A percentile compares a stretch with the other conserved stretches of the same genome.
Conservation (phyloP, 768 basidiomycete species). For the Podaxis sp. region DNA sequence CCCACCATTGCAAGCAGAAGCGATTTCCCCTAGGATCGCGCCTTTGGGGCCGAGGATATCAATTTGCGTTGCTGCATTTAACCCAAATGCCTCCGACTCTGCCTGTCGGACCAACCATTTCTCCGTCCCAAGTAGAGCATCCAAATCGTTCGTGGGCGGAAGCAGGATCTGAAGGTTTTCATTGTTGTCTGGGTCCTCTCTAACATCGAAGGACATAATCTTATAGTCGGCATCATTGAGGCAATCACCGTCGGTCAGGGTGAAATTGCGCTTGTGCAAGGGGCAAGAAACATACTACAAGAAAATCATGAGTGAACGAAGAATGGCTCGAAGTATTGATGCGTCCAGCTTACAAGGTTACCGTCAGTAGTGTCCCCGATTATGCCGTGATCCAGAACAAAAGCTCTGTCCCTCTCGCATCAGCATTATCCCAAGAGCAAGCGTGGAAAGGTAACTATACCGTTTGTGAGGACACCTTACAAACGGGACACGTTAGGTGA, state of each 20-base stretch:
- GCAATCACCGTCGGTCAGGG: slow-evolving; percentile 54
- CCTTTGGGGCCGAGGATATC: slow-evolving; percentile 20
- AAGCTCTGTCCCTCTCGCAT: slow-evolving; percentile 33
- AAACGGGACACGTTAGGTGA: not conserved
- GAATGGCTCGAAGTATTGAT: no score
- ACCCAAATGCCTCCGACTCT: slow-evolving; percentile 37
- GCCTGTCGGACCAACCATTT: slow-evolving; percentile 65
- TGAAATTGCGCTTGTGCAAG: slow-evolving; percentile 68
- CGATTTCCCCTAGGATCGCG: no score
- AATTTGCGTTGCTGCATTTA: slow-evolving; percentile 30
- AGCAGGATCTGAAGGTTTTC: slow-evolving; percentile 46
- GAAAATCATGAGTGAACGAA: not conserved
- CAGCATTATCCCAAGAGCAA: no score
- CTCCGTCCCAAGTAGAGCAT: slow-evolving; percentile 59
- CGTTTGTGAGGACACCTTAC: slow-evolving; percentile 42
- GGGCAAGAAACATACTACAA: slow-evolving; percentile 45
- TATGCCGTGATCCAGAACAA: slow-evolving; percentile 70
- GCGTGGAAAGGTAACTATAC: no score
- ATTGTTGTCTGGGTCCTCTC: slow-evolving; percentile 29
- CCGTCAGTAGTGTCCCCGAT: slow-evolving; percentile 63
- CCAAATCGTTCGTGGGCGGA: slow-evolving; percentile 55
- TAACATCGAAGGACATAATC: slow-evolving; percentile 62
- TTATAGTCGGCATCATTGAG: slow-evolving; percentile 58
- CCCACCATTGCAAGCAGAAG: no score
- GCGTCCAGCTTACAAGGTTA: slow-evolving; percentile 40